Evolutionary conservation across 2,329 filamentous ascomycete genomes (phyloP), one percentile per base, ranked within the genome.

Genomic region (Phaeosphaeriaceae sp.): DNA sequence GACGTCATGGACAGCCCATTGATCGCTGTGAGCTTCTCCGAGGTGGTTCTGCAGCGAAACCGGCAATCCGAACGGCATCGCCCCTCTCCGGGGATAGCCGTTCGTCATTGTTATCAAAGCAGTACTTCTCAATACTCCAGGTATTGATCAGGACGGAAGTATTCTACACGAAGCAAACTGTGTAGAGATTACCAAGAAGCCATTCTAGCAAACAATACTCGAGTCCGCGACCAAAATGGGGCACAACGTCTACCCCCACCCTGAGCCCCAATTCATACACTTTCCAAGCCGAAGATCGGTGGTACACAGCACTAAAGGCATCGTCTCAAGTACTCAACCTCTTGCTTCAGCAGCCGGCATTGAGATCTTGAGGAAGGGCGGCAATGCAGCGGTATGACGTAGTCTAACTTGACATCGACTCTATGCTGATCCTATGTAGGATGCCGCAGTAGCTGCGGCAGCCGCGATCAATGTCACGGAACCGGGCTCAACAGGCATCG

Each of bases 371-470:
- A 86, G 89, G 57, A 88, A 91, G 48, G 95, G 95, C 56, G 95
- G 95, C 53, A 99, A 98, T 81, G 93, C 92, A 61, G 95, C 93
- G 66, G 92, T 96, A 84, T 68, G 74, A 70, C 59, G 90, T 84
- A 57, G 64, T 59, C 22, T 20, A 60, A 31, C 31, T 27, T 33
- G 13, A 33, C 9, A 21, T 31, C 7, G 7, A 44, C 15, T 36
- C 10, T 25, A 47, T 46, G 49, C 57, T 62, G 20, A 60, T 45
- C 33, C 40, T 49, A 41, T 27, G 15, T 45, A 96, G 92, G 94
- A 98, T 82, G 94, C 95, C n/a, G 94, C 95, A 9, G 92, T 98
- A 3, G 95, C 95, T 45, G 92, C 96, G 60, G 94, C 95, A 46
- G 95, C 95, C 31, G 93, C 89, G 5, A 83, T 99, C 56, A 98